Percentiles rank a stretch among this genome's conserved stretches.
Conservation (phyloP, 495 filamentous ascomycete genomes). For the Penicillium samsonianum region DNA sequence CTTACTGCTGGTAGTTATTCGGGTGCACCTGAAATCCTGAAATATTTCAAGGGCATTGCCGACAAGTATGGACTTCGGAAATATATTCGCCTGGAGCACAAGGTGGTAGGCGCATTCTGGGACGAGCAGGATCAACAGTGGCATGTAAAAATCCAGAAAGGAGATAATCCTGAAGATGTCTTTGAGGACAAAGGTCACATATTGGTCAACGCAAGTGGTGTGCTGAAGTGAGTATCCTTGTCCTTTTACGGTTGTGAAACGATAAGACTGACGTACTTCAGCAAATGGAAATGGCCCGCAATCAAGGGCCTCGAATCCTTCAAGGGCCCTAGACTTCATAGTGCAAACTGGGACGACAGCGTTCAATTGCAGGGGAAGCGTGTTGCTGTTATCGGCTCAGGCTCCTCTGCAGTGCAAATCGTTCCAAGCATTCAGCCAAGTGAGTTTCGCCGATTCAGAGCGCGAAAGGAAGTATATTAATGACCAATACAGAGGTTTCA, state of each 20-base stretch:
- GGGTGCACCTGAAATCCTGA: constrained; percentile 49
- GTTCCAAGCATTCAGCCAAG: constrained; percentile 48
- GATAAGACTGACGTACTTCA: constrained; percentile 5
- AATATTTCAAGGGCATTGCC: constrained; percentile 46
- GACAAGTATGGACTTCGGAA: constrained; percentile 17
- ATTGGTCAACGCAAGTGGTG: constrained; percentile 17
- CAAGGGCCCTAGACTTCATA: constrained; percentile 49
- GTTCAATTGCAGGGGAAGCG: constrained; percentile 44
- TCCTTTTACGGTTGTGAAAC: not conserved
- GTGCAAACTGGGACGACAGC: constrained; percentile 44
- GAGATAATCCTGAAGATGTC: not conserved
- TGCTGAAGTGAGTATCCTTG: constrained; percentile 14
- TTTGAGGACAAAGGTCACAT: constrained; percentile 13
- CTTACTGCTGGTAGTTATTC: constrained; percentile 40
- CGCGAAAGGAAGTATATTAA: constrained; percentile 2
- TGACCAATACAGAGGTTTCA: constrained; percentile 7
- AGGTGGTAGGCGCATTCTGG: constrained; percentile 21
- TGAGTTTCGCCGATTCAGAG: not conserved
- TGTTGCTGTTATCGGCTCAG: constrained; percentile 52
- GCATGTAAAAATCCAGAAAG: constrained; percentile 11
- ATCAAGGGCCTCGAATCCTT: constrained; percentile 49
- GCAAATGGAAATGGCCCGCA: constrained; percentile 50
- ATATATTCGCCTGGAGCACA: constrained; percentile 15
- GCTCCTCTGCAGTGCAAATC: constrained; percentile 51
- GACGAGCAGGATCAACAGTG: constrained; percentile 36